phyloP scores from a whole-genome alignment of 495 filamentous ascomycete genomes.

The Darksidea phi region DNA sequence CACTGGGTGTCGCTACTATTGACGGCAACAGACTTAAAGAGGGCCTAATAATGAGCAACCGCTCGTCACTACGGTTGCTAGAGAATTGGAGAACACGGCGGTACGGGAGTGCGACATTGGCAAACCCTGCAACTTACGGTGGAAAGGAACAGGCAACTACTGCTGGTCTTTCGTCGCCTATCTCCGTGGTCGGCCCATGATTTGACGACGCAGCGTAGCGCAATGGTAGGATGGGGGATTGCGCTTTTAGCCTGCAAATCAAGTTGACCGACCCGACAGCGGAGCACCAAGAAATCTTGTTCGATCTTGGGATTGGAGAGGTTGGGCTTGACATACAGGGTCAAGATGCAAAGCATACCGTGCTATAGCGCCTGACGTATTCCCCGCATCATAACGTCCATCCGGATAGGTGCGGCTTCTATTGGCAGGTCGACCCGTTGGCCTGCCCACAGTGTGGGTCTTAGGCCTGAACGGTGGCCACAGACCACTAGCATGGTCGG shows the following conservation, averaged over 20 bases:
- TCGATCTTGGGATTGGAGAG: background rate
- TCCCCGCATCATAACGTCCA: background rate
- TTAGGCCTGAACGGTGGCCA: too few relatives aligned
- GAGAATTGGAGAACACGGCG: too few relatives aligned
- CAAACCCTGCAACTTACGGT: too few relatives aligned
- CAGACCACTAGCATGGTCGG: too few relatives aligned
- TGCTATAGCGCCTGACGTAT: background rate
- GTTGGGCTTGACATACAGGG: conserved; percentile 8
- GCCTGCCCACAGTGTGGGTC: too few relatives aligned
- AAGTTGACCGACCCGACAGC: background rate
- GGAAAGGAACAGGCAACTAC: too few relatives aligned
- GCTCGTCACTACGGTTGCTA: too few relatives aligned
- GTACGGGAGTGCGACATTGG: too few relatives aligned
- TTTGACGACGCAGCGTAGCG: background rate
- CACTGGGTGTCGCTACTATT: background rate
- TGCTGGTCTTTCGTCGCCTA: background rate
- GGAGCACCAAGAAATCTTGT: background rate
- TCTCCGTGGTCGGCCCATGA: background rate
- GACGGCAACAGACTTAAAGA: too few relatives aligned
- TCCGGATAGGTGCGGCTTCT: too few relatives aligned
- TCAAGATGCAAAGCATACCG: background rate
- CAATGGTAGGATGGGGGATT: background rate
- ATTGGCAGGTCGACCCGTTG: too few relatives aligned
- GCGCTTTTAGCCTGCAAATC: background rate
- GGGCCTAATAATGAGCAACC: too few relatives aligned